A percentile compares a stretch with the other conserved stretches of the same genome.
Conservation (phyloP, 2,329 filamentous ascomycete species). For the Trichoderma gracile region DNA sequence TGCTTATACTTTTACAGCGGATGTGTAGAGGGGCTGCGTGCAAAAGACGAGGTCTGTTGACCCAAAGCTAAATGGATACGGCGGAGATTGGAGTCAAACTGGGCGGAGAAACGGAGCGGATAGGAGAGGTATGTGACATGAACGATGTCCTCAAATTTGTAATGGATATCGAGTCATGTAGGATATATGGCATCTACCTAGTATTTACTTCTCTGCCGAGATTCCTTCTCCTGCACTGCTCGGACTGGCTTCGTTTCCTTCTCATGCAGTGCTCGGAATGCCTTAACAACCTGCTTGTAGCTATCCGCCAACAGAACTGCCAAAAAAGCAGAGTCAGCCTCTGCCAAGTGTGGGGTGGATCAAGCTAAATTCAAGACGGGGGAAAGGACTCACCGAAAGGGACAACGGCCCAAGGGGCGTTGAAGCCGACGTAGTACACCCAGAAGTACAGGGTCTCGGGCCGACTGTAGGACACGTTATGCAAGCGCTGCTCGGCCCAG, state of each 20-base stretch:
- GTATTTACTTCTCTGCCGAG: slow-evolving; percentile 5
- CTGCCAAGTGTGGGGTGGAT: neutral
- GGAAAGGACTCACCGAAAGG: slow-evolving; percentile 50
- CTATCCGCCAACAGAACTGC: slow-evolving; percentile 24
- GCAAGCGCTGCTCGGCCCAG: slow-evolving; percentile 48
- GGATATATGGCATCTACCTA: too few relatives aligned
- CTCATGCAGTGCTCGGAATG: slow-evolving; percentile 15
- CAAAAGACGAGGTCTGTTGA: neutral
- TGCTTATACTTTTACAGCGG: too few relatives aligned
- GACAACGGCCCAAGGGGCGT: slow-evolving; percentile 60
- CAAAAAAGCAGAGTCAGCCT: neutral
- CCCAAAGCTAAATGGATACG: neutral
- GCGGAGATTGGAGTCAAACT: neutral
- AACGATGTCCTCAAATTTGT: neutral
- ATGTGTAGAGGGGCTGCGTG: neutral
- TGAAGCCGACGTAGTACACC: slow-evolving; percentile 64
- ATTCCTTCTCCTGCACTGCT: slow-evolving; percentile 6
- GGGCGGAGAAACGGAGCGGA: neutral
- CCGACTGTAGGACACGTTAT: slow-evolving; percentile 53
- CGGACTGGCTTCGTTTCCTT: too few relatives aligned
- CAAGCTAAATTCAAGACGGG: too few relatives aligned
- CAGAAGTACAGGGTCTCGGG: slow-evolving; percentile 64
- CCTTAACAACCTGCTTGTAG: slow-evolving; percentile 14
- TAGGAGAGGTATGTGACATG: neutral
- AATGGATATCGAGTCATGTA: neutral